Conservation (phyloP, 805 yeast species). For the Ogataea methanolica region DNA sequence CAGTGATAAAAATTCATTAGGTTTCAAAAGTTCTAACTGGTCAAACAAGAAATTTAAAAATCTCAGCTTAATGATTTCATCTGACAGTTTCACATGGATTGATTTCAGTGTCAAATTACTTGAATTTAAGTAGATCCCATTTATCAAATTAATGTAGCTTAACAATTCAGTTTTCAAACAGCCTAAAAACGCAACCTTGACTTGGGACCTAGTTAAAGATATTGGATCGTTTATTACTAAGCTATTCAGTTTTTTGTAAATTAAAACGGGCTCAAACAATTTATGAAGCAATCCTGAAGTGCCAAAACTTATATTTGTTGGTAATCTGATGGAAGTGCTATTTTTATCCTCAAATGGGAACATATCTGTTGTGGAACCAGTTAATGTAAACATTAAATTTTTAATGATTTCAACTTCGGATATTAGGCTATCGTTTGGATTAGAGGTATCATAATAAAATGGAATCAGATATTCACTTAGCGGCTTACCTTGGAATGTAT, state of each 20-base stretch:
- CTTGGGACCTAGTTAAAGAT: constrained; percentile 38
- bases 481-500: constrained; percentile 15
- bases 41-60: constrained; percentile 43
- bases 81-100: constrained; percentile 39
- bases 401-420: constrained; percentile 40
- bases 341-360: constrained; percentile 39
- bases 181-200: constrained; percentile 58
- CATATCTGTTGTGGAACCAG: constrained; percentile 59
- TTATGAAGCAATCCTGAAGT: constrained; percentile 50
- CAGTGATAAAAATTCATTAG: constrained; percentile 51
- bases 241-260: constrained; percentile 46
- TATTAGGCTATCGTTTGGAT: constrained; percentile 24
- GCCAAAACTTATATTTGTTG: constrained; percentile 50
- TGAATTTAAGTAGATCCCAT: constrained; percentile 31
- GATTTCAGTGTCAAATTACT: constrained; percentile 25
- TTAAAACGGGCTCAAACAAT: constrained; percentile 67
- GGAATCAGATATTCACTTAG: constrained; percentile 28
- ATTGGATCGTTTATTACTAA: constrained; percentile 24
- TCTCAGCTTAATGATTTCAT: constrained; percentile 53
- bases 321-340: constrained; percentile 36
- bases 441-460: constrained; percentile 24
- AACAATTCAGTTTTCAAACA: constrained; percentile 35
- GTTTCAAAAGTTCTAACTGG: constrained; percentile 29
- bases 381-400: constrained; percentile 47
- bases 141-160: constrained; percentile 33